Evolutionary conservation across 2,329 filamentous ascomycete genomes (phyloP).

Genomic region (Eurotiales sp.): DNA sequence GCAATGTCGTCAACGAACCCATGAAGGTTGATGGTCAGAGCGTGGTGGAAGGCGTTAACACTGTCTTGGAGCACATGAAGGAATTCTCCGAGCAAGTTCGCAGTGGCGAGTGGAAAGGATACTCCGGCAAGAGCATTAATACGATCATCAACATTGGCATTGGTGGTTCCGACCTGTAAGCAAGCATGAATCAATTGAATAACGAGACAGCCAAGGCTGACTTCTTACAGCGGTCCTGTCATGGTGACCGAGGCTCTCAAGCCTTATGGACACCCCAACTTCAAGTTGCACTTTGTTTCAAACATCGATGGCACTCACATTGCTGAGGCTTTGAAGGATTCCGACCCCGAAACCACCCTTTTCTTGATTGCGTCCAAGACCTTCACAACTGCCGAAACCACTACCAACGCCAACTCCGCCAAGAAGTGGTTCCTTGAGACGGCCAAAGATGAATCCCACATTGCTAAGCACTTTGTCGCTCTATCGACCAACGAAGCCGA

Average conservation of each 20-base stretch:
- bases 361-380: slow-evolving; percentile 99
- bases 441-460: slow-evolving; percentile 68
- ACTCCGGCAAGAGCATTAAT: slow-evolving; percentile 93
- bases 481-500: slow-evolving; percentile 93
- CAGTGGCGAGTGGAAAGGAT: slow-evolving; percentile 95
- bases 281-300: slow-evolving; percentile 96
- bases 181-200: neutral
- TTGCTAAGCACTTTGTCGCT: slow-evolving; percentile 98
- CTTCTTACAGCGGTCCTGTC: slow-evolving; percentile 70
- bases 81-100: slow-evolving; percentile 94
- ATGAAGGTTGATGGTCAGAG: slow-evolving; percentile 85
- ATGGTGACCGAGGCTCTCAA: slow-evolving; percentile 99
- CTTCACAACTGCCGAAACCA: slow-evolving; percentile 97
- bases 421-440: slow-evolving; percentile 93
- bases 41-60: slow-evolving; percentile 89
- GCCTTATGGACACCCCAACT: slow-evolving; percentile 79
- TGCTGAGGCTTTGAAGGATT: slow-evolving; percentile 81
- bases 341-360: slow-evolving; percentile 95
- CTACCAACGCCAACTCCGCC: slow-evolving; percentile 93
- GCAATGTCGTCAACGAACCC: slow-evolving; percentile 79
- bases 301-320: slow-evolving; percentile 99
- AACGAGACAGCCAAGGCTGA: neutral
- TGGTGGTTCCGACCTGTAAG: slow-evolving; percentile 95
- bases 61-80: slow-evolving; percentile 94
- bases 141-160: slow-evolving; percentile 98